A percentile compares a stretch with the other conserved stretches of the same genome.
These are phyloP conservation scores for Prunus mira DNA, from an alignment of 306 rosid genomes.

Conservation along the genomic window DNA sequence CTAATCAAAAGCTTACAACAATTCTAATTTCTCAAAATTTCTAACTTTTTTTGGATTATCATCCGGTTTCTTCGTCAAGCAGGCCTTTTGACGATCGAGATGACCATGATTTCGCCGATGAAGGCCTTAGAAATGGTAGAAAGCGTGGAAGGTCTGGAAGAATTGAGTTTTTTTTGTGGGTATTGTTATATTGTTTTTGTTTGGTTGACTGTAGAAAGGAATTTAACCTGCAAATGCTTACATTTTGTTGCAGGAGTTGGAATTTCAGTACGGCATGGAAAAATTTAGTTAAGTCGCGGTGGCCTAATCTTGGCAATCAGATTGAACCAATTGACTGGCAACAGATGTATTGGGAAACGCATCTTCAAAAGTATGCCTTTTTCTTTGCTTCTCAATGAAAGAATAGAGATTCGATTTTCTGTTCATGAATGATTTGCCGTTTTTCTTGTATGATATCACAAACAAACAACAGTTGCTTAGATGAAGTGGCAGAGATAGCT, in stretches of 20 bases:
- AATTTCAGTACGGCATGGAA: constrained; percentile 55
- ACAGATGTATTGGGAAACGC: constrained; percentile 77
- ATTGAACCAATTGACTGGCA: constrained; percentile 59
- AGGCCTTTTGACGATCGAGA: constrained; percentile 45
- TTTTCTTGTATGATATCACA: constrained; percentile 25
- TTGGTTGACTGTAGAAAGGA: constrained; percentile 1
- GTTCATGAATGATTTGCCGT: constrained; percentile 13
- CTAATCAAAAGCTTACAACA: background rate
- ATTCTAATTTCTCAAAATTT: background rate
- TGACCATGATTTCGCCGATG: constrained; percentile 27
- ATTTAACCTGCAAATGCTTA: background rate
- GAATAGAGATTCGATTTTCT: background rate
- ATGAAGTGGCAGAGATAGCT: constrained; percentile 78
- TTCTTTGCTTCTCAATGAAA: background rate
- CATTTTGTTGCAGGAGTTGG: constrained; percentile 42
- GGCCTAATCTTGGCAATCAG: constrained; percentile 45
- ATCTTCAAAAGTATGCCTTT: constrained; percentile 65
- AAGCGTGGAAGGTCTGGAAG: constrained; percentile 62
- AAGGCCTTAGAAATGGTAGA: constrained; percentile 41
- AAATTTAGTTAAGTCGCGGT: constrained; percentile 43
- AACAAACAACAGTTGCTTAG: constrained; percentile 67
- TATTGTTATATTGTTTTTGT: constrained; percentile 11
- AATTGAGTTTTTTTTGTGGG: constrained; percentile 1
- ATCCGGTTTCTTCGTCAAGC: constrained; percentile 25
- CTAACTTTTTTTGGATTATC: background rate